phyloP scores from a whole-genome alignment of 2,329 filamentous ascomycete genomes.

The Colletotrichum scovillei region DNA sequence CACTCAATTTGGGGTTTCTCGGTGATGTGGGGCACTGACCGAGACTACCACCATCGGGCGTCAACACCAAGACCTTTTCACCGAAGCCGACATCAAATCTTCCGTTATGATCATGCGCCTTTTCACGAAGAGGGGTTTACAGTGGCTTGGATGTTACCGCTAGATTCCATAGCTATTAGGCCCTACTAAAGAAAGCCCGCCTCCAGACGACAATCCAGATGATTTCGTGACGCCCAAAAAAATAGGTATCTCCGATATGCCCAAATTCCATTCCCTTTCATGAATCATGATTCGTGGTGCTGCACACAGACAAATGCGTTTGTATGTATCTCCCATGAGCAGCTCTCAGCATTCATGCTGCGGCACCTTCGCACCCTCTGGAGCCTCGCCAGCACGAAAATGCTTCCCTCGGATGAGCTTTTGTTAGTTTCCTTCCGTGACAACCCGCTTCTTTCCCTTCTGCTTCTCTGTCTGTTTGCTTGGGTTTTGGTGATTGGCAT shows the following conservation, averaged over 20 bases:
- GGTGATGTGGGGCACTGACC: constrained; percentile 31
- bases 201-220: neutral
- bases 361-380: neutral
- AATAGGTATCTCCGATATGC: neutral
- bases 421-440: neutral
- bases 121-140: neutral
- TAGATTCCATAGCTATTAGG: neutral
- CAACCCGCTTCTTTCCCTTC: neutral
- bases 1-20: constrained; percentile 26
- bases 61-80: neutral
- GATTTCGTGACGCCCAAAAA: neutral
- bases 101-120: neutral
- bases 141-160: neutral
- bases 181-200: neutral
- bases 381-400: neutral
- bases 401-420: neutral
- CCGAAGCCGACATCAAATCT: neutral
- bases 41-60: neutral
- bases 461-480: neutral
- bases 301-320: neutral
- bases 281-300: constrained; percentile 22
- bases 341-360: neutral
- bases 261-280: neutral
- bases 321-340: neutral
- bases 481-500: neutral